phyloP scores from a whole-genome alignment of 495 filamentous ascomycete species.

The Coniosporium apollinis region DNA sequence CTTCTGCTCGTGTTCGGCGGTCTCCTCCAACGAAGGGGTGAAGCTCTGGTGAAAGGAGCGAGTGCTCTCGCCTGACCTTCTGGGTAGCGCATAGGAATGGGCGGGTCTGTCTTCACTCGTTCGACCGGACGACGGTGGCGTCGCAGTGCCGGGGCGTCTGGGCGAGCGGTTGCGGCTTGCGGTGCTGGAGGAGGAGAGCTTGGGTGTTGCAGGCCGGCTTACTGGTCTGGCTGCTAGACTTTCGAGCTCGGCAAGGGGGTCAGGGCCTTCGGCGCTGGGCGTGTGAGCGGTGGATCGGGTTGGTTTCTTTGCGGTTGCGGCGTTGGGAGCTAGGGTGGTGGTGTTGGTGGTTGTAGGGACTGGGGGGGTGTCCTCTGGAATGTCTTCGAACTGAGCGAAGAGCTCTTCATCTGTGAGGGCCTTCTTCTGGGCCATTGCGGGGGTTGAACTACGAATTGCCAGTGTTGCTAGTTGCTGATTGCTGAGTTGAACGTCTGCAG shows the following conservation, averaged over 20 bases:
- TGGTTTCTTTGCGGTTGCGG: conserved; percentile 23
- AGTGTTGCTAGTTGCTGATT: no score
- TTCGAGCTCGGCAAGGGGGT: conserved; percentile 75
- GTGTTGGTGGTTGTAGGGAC: conserved; percentile 5
- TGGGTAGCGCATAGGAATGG: conserved; percentile 22
- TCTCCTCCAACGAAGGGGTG: conserved; percentile 22
- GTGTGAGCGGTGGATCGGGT: conserved; percentile 25
- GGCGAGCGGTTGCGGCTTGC: conserved; percentile 33
- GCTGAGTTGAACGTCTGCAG: neutral
- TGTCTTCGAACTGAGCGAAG: conserved; percentile 61
- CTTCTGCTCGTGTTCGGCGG: conserved; percentile 31
- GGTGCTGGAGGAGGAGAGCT: conserved; percentile 38
- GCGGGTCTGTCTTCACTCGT: conserved; percentile 40
- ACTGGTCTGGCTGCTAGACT: conserved; percentile 48
- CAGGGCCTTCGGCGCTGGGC: conserved; percentile 34
- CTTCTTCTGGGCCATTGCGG: conserved; percentile 18
- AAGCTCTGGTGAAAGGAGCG: conserved; percentile 42
- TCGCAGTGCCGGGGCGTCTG: conserved; percentile 39
- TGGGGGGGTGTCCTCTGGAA: conserved; percentile 34
- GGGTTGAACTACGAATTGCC: neutral
- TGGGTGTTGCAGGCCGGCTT: conserved; percentile 68
- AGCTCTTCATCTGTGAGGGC: conserved; percentile 64
- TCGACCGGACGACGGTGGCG: conserved; percentile 33
- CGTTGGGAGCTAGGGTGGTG: conserved; percentile 10
- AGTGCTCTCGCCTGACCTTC: conserved; percentile 62